Evolutionary conservation across 768 basidiomycete species (phyloP), one percentile per base, ranked within the genome.

Genomic region (Tulasnella sp.): DNA sequence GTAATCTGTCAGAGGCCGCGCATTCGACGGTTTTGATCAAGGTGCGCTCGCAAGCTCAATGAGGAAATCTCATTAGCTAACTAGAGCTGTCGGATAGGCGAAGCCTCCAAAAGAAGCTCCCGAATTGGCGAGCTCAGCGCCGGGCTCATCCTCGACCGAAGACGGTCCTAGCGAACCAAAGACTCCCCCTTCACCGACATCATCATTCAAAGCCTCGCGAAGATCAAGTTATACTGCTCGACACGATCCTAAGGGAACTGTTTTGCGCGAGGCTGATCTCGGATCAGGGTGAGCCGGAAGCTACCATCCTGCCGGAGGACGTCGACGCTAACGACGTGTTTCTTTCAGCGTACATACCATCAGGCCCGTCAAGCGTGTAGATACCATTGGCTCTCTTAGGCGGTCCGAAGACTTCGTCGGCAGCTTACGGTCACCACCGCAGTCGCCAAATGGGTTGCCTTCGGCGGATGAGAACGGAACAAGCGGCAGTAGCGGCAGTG

Each of bases 311-410:
- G 3, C 45, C 36, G 58, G 14, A 31, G 52, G 34, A 68, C 49
- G 17, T 58, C 31, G 19, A 17, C 15, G 11, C 45, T 42, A 40
- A 37, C 37, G 15, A 77, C 34, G 14, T 29, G n/a, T n/a, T 37
- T 29, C 22, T 64, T n/a, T 15, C 70, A 83, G 82, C 6, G 86
- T 93, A 67, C 93, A 93, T 80, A 99, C 96, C 1, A 94, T 99
- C 80, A 88, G 95, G 72, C 96, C 96, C 0, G 90, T 97, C 78
- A 97, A 96, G 87, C 94, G 93, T 80, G 90, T 97, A 38, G 95
- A 97, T 81, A 87, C 91, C 5, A 85, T 87, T 14, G 89, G 91
- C 3, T 95, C 94, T 5, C 83, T 94, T 17, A 86, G 90, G 78
- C 82, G 93, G 25, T 94, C 94, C 0, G 87, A 89, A 12, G 95